Base-by-base conservation (phyloP, 768 basidiomycete species). In the Boletus subparvulus region DNA sequence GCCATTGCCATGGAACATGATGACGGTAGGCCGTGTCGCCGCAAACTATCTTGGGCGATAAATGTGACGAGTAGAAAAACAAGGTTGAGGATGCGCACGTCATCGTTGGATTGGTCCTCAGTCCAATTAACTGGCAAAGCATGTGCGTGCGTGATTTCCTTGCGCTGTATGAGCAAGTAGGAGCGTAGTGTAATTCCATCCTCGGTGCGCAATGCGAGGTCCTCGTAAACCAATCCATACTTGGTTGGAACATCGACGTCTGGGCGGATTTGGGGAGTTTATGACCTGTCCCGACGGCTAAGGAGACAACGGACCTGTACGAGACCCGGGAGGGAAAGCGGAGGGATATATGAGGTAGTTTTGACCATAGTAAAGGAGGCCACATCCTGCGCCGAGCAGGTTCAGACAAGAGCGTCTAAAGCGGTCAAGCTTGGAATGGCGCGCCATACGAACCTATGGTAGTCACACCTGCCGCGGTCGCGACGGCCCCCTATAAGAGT, bases 1-100 rank as follows among this genome's bases (percentile, higher is more conserved):
- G 0, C 85, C 90, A 64, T 92, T 92, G 8, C 96, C 96, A 63
- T 98, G 95, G 54, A 97, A 93, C 85, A 98, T 91, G 48, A 98
- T 71, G 3, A 98, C 78, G 0, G 94, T 97, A 2, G 96, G 96
- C 16, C 94, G 78, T 43, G 69, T 70, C 0, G 75, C 67, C 16
- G 78, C 75, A 58, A 78, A 78, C 80, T 80, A 47, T 24, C 2
- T 26, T 1, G 0, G 32, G 17, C 11, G 40, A 21, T 50, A 13
- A 55, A 47, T 21, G 28, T 47, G 41, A 46, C 30, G 28, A 33
- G 32, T 14, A n/a, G n/a, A n/a, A n/a, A n/a, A n/a, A n/a, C n/a
- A n/a, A n/a, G n/a, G 33, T 47, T 17, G 19, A 42, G 8, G 21
- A 28, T 47, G 66, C 74, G 44, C 61, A 85, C 85, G 75, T 91